phyloP scores from a whole-genome alignment of 129 eudicot genomes.

The Rutidosis leptorrhynchoides region DNA sequence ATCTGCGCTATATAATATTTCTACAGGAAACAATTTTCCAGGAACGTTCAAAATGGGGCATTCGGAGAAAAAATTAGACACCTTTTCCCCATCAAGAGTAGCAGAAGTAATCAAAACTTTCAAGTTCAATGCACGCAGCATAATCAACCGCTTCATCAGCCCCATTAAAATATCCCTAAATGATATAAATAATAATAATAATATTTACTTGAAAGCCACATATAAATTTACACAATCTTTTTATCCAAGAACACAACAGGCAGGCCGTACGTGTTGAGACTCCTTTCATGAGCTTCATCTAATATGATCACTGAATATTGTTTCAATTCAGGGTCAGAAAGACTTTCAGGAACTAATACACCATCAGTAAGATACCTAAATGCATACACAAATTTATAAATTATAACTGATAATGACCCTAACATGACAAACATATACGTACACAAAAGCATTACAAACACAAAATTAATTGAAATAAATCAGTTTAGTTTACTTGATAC shows the following conservation, averaged over 20 bases:
- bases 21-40: constrained; percentile 88
- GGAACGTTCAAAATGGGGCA: constrained; percentile 86
- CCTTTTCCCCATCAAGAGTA: constrained; percentile 97
- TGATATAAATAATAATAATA: not conserved
- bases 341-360: constrained; percentile 87
- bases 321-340: constrained; percentile 73
- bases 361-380: constrained; percentile 93
- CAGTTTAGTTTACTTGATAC: constrained; percentile 55
- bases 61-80: constrained; percentile 69
- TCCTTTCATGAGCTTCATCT: constrained; percentile 98
- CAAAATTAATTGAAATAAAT: not conserved
- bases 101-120: constrained; percentile 93
- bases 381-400: not conserved
- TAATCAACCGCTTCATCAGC: constrained; percentile 79
- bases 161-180: constrained; percentile 87
- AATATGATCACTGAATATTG: constrained; percentile 83
- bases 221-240: not conserved
- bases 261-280: constrained; percentile 73
- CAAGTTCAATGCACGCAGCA: constrained; percentile 57
- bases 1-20: constrained; percentile 59
- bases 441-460: not conserved
- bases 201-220: not conserved
- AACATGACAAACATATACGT: not conserved
- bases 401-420: constrained; percentile 7
- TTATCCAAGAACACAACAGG: not conserved